Evolutionary conservation across 805 yeast species (phyloP).

Genomic region (Hanseniaspora lachancei): DNA sequence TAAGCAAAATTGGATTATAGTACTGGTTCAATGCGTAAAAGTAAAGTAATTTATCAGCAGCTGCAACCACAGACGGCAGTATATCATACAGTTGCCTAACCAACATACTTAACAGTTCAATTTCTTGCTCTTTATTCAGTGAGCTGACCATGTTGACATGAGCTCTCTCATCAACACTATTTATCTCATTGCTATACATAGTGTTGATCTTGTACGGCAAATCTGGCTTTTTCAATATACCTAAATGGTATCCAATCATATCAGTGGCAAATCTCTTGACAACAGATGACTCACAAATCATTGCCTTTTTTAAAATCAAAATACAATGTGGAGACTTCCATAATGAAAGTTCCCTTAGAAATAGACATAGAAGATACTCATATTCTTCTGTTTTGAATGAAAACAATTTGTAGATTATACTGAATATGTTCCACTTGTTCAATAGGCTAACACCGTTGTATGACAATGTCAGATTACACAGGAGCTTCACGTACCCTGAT

Average conservation of each 20-base stretch:
- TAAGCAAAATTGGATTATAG: conserved; percentile 27
- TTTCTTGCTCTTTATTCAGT: conserved; percentile 14
- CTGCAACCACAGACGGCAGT: conserved; percentile 39
- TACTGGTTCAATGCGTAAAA: conserved; percentile 23
- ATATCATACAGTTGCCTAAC: conserved; percentile 61
- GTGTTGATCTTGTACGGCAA: not conserved
- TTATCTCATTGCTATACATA: not conserved
- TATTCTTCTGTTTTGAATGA: conserved; percentile 38
- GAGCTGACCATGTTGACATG: not conserved
- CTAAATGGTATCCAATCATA: conserved; percentile 28
- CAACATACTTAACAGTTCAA: conserved; percentile 31
- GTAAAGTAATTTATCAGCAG: conserved; percentile 44
- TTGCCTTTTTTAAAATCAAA: conserved; percentile 49
- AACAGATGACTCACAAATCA: conserved; percentile 40
- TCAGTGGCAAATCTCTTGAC: conserved; percentile 48
- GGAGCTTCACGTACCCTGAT: conserved; percentile 61
- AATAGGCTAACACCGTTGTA: conserved; percentile 53
- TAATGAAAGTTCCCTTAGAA: conserved; percentile 52
- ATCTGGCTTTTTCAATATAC: conserved; percentile 4
- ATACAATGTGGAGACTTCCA: conserved; percentile 52
- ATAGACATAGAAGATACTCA: conserved; percentile 40
- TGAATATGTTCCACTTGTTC: conserved; percentile 75
- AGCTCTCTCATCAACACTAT: not conserved
- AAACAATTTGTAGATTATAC: conserved; percentile 60
- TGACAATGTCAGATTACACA: conserved; percentile 57